Evolutionary conservation across 2,329 filamentous ascomycete genomes (phyloP).

Genomic region (Elsinoe ampelina): DNA sequence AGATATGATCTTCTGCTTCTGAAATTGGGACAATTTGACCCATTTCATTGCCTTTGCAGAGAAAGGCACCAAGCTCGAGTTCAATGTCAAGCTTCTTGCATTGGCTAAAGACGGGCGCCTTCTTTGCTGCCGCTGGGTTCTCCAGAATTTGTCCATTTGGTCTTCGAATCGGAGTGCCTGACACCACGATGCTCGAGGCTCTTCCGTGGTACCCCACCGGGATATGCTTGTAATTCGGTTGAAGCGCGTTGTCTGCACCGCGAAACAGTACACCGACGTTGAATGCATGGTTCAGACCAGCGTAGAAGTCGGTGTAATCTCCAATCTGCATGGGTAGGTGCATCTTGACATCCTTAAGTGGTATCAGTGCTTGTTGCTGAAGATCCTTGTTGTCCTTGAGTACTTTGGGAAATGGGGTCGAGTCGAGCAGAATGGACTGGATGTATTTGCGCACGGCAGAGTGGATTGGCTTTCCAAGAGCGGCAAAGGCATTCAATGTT

Average conservation of each 20-base stretch:
- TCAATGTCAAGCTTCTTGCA: slow-evolving; percentile 66
- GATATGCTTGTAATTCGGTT: slow-evolving; percentile 72
- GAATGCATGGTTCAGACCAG: slow-evolving; percentile 68
- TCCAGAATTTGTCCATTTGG: slow-evolving; percentile 66
- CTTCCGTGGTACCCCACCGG: slow-evolving; percentile 77
- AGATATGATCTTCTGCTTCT: slow-evolving; percentile 61
- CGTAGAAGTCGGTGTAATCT: slow-evolving; percentile 82
- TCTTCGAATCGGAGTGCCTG: slow-evolving; percentile 61
- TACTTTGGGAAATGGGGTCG: slow-evolving; percentile 51
- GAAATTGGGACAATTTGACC: slow-evolving; percentile 54
- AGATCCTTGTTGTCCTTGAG: slow-evolving; percentile 53
- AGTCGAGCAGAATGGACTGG: slow-evolving; percentile 54
- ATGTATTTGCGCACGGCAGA: slow-evolving; percentile 59
- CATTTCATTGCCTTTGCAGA: slow-evolving; percentile 55
- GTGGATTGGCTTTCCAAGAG: slow-evolving; percentile 59
- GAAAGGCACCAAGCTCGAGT: slow-evolving; percentile 68
- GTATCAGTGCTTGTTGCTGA: slow-evolving; percentile 50
- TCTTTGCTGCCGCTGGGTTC: slow-evolving; percentile 52
- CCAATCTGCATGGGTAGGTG: slow-evolving; percentile 70
- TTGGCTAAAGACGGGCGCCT: slow-evolving; percentile 54
- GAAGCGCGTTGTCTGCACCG: slow-evolving; percentile 60
- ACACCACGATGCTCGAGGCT: slow-evolving; percentile 65
- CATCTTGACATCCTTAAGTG: slow-evolving; percentile 49
- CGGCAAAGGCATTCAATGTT: slow-evolving; percentile 65
- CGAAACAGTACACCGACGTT: slow-evolving; percentile 65